phyloP scores from a whole-genome alignment of 2,329 filamentous ascomycete species.

The Alternaria ventricosa region DNA sequence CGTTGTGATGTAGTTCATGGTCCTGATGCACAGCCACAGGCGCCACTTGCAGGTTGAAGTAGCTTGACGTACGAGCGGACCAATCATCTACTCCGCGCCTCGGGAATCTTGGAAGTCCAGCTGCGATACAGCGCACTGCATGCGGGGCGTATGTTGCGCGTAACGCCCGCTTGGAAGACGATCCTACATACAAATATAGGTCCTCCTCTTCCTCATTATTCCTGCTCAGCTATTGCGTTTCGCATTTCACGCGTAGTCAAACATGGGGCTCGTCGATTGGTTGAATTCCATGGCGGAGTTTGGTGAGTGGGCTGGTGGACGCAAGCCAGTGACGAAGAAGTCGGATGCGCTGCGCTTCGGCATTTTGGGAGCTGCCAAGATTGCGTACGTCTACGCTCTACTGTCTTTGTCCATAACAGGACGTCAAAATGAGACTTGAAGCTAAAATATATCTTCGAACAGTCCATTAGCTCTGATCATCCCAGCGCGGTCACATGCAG shows the following conservation, averaged over 20 bases:
- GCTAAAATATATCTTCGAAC: not conserved
- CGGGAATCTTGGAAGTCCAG: not conserved
- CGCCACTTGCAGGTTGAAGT: not conserved
- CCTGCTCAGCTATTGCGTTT: not conserved
- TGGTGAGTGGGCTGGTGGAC: slow-evolving; percentile 12
- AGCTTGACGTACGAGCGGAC: not conserved
- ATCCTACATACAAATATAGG: not conserved
- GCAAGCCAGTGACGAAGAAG: slow-evolving; percentile 17
- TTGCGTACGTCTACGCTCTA: slow-evolving; percentile 33
- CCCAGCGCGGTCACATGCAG: slow-evolving; percentile 61
- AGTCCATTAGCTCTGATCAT: slow-evolving; percentile 54
- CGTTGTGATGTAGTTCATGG: not conserved
- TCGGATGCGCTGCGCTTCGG: slow-evolving; percentile 41
- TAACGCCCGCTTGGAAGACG: not conserved
- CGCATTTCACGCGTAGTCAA: not conserved
- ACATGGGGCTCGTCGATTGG: slow-evolving; percentile 1
- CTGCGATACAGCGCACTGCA: not conserved
- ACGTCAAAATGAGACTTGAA: not conserved
- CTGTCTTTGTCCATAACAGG: not conserved
- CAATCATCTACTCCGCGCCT: not conserved
- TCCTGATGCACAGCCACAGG: not conserved
- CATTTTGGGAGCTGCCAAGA: slow-evolving; percentile 45
- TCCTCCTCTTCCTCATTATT: not conserved
- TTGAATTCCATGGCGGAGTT: slow-evolving; percentile 14
- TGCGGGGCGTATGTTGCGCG: not conserved